These are phyloP conservation scores for Mrakia gelida DNA, from an alignment of 768 basidiomycete species.

Conservation along the genomic window DNA sequence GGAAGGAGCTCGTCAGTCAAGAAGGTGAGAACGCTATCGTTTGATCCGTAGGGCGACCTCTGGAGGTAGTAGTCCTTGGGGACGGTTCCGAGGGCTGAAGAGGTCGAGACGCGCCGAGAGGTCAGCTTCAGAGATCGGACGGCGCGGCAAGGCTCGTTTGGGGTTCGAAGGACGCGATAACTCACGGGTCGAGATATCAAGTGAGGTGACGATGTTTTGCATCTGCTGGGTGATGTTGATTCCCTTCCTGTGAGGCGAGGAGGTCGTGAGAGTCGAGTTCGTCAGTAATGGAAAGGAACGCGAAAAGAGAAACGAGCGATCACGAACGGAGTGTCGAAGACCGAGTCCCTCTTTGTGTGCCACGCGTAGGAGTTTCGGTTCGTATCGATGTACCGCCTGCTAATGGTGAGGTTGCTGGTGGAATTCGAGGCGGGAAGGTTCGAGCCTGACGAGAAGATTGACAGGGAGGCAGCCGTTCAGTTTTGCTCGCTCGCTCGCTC, in stretches of 20 bases:
- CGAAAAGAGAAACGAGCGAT: too few species aligned
- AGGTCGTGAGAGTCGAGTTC: too few species aligned
- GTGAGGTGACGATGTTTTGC: background rate
- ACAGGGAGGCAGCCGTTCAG: background rate
- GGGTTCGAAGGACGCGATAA: background rate
- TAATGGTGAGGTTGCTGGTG: background rate
- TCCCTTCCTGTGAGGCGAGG: background rate
- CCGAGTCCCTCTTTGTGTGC: background rate
- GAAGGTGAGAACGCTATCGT: background rate
- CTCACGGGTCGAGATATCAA: background rate
- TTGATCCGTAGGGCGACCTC: slow-evolving; percentile 3
- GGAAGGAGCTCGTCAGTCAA: background rate
- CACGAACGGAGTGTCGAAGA: background rate
- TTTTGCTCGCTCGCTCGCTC: background rate
- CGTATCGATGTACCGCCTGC: slow-evolving; percentile 64
- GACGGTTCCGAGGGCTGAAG: background rate
- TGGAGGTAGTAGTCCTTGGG: slow-evolving; percentile 15
- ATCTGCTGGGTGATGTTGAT: slow-evolving; percentile 13
- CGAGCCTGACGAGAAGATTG: slow-evolving; percentile 17
- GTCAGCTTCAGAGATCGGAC: too few species aligned
- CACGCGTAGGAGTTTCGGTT: slow-evolving; percentile 63
- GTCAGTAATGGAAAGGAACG: too few species aligned
- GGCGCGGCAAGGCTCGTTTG: background rate
- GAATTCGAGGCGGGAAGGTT: background rate
- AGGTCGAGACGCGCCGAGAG: background rate